Evolutionary conservation across 106 monocot species (phyloP), one percentile per base, ranked within the genome.

Genomic region (Alisma plantagoaquatica): DNA sequence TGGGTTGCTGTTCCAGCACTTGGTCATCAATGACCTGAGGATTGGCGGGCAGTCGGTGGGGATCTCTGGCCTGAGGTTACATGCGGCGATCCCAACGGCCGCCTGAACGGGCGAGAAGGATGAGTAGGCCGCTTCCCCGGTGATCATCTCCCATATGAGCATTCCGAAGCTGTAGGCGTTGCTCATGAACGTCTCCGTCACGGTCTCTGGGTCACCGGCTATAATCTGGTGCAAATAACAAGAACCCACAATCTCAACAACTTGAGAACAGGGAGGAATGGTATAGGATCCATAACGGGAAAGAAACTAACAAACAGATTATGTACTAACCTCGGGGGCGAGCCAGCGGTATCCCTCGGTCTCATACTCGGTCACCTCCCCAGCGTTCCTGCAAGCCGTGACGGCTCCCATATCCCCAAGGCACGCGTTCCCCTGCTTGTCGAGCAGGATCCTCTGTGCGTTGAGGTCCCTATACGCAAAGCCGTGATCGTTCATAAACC

Each of bases 81-180:
- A 88, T 11, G 96, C 73, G 0, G 89, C 96, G n/a, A 98, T 89
- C 14, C 89, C 96, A 0, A 98, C 89, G 3, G 96, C 96, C n/a
- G 96, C 96, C 53, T 98, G 96, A 48, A 98, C 96, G 0, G 96
- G 96, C 15, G 96, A 98, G 66, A 71, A 89, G n/a, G 84, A 78
- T 25, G 77, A 84, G 66, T 85, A 98, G 12, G 96, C 89, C 14
- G 72, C 68, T 60, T 89, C 96, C 12, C 96, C 96, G 0, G 96
- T 76, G 10, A 85, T 64, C 89, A 98, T 98, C 69, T 89, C 96
- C 96, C 96, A 98, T 1, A 98, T 29, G 41, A 98, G 78, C 96
- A 98, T 89, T 3, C 96, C 89, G 25, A 81, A 98, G 55, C 96
- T 98, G 42, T 98, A 98, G 42, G 85, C 85, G 54, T 98, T 98